Evolutionary conservation across 441 rosid genomes (phyloP), one percentile per base, ranked within the genome.

Genomic region (Gossypium trilobum): DNA sequence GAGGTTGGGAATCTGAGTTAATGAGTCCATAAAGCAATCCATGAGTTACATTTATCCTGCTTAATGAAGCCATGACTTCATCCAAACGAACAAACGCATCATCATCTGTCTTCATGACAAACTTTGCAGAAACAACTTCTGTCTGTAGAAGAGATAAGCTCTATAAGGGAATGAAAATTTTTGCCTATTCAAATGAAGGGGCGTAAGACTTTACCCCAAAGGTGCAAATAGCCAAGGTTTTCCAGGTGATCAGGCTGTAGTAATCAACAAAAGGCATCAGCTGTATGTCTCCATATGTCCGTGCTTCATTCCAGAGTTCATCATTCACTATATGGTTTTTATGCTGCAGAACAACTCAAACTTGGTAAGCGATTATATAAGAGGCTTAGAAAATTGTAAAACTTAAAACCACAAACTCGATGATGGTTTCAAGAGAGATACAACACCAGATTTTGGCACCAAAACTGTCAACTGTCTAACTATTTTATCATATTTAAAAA

Each of bases 181-280:
- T 23, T 60, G 81, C 76, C 22, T 60, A 48, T 65, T 44, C 13
- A 19, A 39, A 78, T 70, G 64, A 80, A 73, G 73, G 72, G 73
- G 79, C 73, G 72, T 23, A 65, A 62, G 77, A 79, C 2, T 73
- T 85, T 87, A 95, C 99, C 93, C 99, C 98, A 70, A 84, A 92
- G 71, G 90, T 92, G 88, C 97, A 95, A 79, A 92, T 95, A 8
- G 97, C 98, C 80, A 95, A 78, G 74, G 97, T 92, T 86, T 95
- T 95, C 97, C 93, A 92, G 61, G 95, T 95, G 80, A 92, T 95
- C 72, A 95, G 90, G 84, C 84, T 91, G 82, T 95, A 95, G 83
- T 95, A 92, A 74, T 92, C 99, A 72, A 92, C 99, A 80, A 95
- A 95, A 70, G 97, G 99, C 97, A 95, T 87, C 73, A 92, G 80